Percentiles rank a stretch among this genome's conserved stretches.
phyloP scores from a whole-genome alignment of 2,329 filamentous ascomycete genomes.

The Apiospora hydei region DNA sequence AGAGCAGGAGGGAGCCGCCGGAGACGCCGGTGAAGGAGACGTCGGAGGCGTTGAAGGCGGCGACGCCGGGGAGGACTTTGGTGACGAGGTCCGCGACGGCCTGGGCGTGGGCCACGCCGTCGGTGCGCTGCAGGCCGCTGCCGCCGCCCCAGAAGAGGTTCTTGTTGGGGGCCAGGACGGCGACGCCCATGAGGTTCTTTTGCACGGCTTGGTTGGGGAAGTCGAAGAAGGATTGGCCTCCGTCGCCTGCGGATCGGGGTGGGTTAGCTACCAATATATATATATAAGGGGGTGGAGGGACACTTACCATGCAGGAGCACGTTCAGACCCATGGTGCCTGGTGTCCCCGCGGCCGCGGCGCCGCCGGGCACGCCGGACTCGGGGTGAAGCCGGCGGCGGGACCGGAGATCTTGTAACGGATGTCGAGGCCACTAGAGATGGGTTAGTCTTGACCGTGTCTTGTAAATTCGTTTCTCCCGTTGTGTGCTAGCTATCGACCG shows the following conservation, averaged over 20 bases:
- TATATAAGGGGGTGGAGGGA: no score
- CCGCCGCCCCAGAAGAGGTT: constrained; percentile 67
- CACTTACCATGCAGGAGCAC: constrained; percentile 59
- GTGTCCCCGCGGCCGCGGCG: constrained; percentile 38
- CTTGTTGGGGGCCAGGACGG: constrained; percentile 59
- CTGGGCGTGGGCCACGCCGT: constrained; percentile 63
- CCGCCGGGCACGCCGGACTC: constrained; percentile 57
- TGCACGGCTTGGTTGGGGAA: constrained; percentile 63
- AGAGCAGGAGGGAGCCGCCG: constrained; percentile 60
- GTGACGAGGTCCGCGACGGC: constrained; percentile 61
- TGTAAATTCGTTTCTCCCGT: neutral
- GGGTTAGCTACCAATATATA: no score
- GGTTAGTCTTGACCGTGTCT: neutral
- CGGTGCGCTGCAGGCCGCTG: constrained; percentile 57
- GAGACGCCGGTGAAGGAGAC: constrained; percentile 66
- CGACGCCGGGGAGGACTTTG: constrained; percentile 56
- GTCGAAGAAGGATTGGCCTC: constrained; percentile 65
- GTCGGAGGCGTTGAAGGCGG: constrained; percentile 59
- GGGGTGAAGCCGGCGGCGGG: constrained; percentile 61
- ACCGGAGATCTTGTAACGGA: constrained; percentile 63
- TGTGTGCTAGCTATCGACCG: no score
- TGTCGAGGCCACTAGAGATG: constrained; percentile 52
- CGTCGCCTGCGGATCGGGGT: constrained; percentile 48
- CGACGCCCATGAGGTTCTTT: constrained; percentile 58
- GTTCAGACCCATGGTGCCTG: constrained; percentile 57